phyloP scores from a whole-genome alignment of 768 basidiomycete genomes.

The Russula virescens region DNA sequence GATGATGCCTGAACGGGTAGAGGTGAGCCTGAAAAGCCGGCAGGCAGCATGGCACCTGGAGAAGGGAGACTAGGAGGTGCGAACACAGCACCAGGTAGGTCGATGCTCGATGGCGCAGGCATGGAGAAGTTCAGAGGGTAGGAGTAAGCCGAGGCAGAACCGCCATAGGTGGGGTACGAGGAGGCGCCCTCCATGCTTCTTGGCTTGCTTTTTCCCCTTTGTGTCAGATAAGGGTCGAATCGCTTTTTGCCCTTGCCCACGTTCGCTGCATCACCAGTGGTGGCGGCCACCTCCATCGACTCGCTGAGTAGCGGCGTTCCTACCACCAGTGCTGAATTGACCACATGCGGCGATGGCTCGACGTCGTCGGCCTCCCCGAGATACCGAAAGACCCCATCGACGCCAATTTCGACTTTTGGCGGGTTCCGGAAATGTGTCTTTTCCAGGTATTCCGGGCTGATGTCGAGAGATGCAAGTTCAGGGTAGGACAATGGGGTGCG shows the following conservation, averaged over 20 bases:
- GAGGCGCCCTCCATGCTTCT: constrained; percentile 15
- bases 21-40: constrained; percentile 13
- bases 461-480: constrained; percentile 80
- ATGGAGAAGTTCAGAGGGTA: constrained; percentile 21
- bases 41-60: background rate
- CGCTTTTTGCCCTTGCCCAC: constrained; percentile 29
- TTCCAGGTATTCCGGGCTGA: constrained; percentile 82
- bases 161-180: constrained; percentile 9
- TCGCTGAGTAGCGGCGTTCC: constrained; percentile 24
- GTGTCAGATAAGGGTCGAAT: constrained; percentile 31
- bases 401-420: constrained; percentile 79
- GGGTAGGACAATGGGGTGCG: constrained; percentile 83
- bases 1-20: constrained; percentile 7
- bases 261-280: constrained; percentile 4
- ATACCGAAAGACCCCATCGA: constrained; percentile 78
- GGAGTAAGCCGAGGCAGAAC: constrained; percentile 16
- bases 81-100: constrained; percentile 4
- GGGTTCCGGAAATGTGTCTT: constrained; percentile 89
- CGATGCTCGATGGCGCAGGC: constrained; percentile 5
- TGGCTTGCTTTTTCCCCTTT: constrained; percentile 20
- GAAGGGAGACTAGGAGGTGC: constrained; percentile 14
- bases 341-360: constrained; percentile 31
- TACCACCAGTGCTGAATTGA: constrained; percentile 25
- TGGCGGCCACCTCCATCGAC: constrained; percentile 17
- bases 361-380: constrained; percentile 75